These are phyloP conservation scores for Populus hybrid DNA, from an alignment of 441 rosid genomes.

Conservation along the genomic window DNA sequence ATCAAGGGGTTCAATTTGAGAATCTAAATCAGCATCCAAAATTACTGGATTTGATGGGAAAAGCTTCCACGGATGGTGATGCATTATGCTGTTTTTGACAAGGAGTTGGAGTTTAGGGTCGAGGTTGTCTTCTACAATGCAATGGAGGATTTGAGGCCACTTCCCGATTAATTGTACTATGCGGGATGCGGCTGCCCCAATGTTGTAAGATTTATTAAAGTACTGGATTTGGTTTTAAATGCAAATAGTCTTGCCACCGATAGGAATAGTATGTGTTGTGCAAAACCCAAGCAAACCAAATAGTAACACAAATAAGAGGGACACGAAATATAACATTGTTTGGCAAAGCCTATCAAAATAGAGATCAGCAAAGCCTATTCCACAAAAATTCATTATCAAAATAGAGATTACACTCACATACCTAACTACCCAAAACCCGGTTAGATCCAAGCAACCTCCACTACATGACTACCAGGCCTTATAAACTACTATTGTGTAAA, in stretches of 20 bases:
- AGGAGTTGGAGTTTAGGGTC: conserved; percentile 9
- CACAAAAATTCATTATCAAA: too few relatives aligned
- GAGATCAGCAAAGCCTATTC: too few relatives aligned
- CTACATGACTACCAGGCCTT: too few relatives aligned
- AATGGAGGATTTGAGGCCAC: background rate
- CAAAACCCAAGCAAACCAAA: background rate
- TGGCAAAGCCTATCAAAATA: background rate
- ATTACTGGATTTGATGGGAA: conserved; percentile 2
- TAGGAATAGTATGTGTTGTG: background rate
- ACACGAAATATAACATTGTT: too few relatives aligned
- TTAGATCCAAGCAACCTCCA: too few relatives aligned
- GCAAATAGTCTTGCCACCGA: too few relatives aligned
- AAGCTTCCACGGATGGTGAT: conserved; percentile 12
- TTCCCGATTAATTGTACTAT: conserved; percentile 1
- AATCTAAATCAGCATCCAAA: background rate
- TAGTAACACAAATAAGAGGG: too few relatives aligned
- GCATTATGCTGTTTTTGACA: background rate
- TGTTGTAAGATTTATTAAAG: too few relatives aligned
- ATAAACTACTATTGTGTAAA: too few relatives aligned
- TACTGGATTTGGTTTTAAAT: too few relatives aligned
- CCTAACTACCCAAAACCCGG: too few relatives aligned
- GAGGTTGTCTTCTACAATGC: background rate
- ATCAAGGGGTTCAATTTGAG: conserved; percentile 9
- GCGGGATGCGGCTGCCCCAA: background rate
- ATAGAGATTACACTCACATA: too few relatives aligned